A percentile compares a stretch with the other conserved stretches of the same genome.
Evolutionary conservation across 139 green algal genomes (phyloP).

Genomic region (Volvox reticuliferus): DNA sequence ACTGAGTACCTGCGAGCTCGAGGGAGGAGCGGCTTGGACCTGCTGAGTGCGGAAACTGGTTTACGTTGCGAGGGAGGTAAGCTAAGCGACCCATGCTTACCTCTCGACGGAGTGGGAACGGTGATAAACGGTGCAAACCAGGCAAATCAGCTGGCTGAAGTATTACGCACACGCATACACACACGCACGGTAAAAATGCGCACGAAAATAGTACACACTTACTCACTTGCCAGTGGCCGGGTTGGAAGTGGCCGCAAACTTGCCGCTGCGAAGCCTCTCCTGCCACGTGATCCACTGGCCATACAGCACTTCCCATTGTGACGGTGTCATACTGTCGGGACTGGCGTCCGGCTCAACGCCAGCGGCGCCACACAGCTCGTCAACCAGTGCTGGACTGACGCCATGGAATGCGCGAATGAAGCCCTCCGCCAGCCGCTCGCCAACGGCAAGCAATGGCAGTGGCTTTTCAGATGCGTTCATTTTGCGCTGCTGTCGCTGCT

Average conservation of each 20-base stretch:
- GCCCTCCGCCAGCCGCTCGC: slow-evolving; percentile 37
- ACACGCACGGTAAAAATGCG: no score
- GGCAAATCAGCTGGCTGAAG: no score
- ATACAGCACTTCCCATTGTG: slow-evolving; percentile 67
- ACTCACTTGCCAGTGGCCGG: slow-evolving; percentile 13
- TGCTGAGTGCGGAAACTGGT: no score
- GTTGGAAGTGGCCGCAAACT: slow-evolving; percentile 56
- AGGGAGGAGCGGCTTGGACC: no score
- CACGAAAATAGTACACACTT: not conserved
- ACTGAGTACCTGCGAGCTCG: slow-evolving; percentile 62
- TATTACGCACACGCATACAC: no score
- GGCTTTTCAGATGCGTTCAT: not conserved
- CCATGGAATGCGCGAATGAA: slow-evolving; percentile 74
- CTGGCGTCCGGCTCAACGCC: not conserved
- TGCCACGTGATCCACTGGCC: slow-evolving; percentile 74
- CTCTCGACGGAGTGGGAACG: no score
- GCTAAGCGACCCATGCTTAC: no score
- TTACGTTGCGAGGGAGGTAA: no score
- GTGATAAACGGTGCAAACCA: no score
- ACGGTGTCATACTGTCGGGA: slow-evolving; percentile 40
- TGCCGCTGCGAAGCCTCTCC: slow-evolving; percentile 41
- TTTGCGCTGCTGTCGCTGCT: not conserved
- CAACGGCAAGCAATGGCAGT: not conserved
- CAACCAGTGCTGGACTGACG: slow-evolving; percentile 74
- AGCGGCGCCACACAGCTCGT: slow-evolving; percentile 65